Evolutionary conservation across 257 asterid species (phyloP), one percentile per base, ranked within the genome.

Genomic region (Anisodus acutangulus): DNA sequence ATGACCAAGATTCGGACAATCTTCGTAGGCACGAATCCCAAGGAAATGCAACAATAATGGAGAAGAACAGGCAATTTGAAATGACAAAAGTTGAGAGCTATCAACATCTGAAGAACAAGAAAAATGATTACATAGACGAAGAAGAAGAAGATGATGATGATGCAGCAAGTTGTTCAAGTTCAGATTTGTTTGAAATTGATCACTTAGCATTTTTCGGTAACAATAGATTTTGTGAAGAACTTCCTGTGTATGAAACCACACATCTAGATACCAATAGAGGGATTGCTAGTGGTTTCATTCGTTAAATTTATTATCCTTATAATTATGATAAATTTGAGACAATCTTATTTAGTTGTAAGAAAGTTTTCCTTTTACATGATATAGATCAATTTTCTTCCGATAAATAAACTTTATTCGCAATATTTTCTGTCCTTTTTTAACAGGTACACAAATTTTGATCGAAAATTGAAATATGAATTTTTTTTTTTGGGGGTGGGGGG

Each of bases 231-330:
- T 82, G 91, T 4, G 90, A 95, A 82, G 97, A 95, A 86, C 95
- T 95, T 9, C 98, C 98, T 0, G 97, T 94, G 81, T 95, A 94
- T 76, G 98, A 93, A 85, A 93, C 98, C 35, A 94, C 99, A 17
- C 88, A 88, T 81, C 67, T 90, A 54, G 88, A 79, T 35, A 88
- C 87, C 13, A 92, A 90, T 86, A 91, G 91, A 51, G 92, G 89
- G 31, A 88, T 91, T 67, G 91, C 90, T 55, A 89, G 85, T 68
- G 91, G 92, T 58, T 88, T 91, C 92, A 87, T 93, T 86, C 87
- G 93, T 57, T 91, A 81, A 74, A 58, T 85, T 68, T 13, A 9
- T 72, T 72, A 74, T 43, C 7, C 80, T 11, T 66, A 9, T 8
- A 51, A 82, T 62, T 17, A 87, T 84, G 17, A 39, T 8, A n/a